These are phyloP conservation scores for Ajuga reptans DNA, from an alignment of 305 asterid species.

Conservation along the genomic window DNA sequence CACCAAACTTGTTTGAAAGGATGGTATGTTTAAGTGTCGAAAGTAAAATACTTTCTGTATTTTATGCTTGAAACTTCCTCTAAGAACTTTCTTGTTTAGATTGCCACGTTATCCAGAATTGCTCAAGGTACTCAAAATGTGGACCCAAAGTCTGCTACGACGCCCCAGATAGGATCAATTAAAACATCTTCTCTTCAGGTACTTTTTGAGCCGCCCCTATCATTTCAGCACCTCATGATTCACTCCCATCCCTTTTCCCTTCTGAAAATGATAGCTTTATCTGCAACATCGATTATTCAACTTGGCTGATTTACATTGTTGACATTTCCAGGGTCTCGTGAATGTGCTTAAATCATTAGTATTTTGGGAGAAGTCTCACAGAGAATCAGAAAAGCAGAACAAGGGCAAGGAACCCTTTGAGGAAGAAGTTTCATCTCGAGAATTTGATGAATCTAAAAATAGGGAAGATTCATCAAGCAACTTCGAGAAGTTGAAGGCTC, in stretches of 20 bases:
- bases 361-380: conserved; percentile 76
- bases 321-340: conserved; percentile 66
- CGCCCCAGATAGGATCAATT: conserved; percentile 72
- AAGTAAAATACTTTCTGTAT: conserved; percentile 17
- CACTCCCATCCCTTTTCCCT: background rate
- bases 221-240: conserved; percentile 18
- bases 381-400: conserved; percentile 56
- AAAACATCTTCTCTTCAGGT: conserved; percentile 95
- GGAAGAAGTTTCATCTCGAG: conserved; percentile 50
- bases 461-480: conserved; percentile 71
- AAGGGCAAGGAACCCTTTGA: conserved; percentile 41
- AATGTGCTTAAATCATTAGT: conserved; percentile 82
- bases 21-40: conserved; percentile 45
- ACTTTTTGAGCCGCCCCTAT: conserved; percentile 24
- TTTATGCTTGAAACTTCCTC: conserved; percentile 23
- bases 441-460: conserved; percentile 45
- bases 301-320: conserved; percentile 25
- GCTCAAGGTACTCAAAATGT: conserved; percentile 83
- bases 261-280: conserved; percentile 9
- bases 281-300: conserved; percentile 15
- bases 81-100: conserved; percentile 42
- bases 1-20: conserved; percentile 90
- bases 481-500: conserved; percentile 97
- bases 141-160: conserved; percentile 72
- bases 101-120: conserved; percentile 72